These are phyloP conservation scores for Trypanosoma rangeli DNA, from an alignment of 208 protist species.

Conservation along the genomic window DNA sequence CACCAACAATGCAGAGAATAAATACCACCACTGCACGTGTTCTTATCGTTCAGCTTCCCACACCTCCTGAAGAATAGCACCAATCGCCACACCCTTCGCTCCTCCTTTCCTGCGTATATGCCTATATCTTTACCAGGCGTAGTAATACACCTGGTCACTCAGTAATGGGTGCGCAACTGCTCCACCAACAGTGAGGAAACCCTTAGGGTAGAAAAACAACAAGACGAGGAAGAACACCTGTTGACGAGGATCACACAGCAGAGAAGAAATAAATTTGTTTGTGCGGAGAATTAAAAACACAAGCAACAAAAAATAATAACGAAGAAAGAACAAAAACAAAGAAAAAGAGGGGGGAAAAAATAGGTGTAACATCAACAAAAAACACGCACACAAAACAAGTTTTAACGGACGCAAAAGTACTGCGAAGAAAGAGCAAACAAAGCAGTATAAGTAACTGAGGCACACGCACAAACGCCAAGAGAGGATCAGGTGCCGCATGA, in stretches of 20 bases:
- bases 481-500: not conserved
- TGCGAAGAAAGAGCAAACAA: not conserved
- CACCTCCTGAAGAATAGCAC: not conserved
- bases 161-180: not conserved
- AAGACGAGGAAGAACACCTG: not conserved
- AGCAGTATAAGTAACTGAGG: not conserved
- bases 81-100: not conserved
- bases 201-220: not conserved
- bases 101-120: not conserved
- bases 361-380: not conserved
- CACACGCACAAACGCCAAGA: not conserved
- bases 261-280: not conserved
- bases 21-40: not conserved
- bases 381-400: no score
- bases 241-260: not conserved
- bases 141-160: not conserved
- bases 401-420: no score
- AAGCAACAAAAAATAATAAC: not conserved
- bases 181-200: not conserved
- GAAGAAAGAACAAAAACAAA: not conserved
- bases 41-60: not conserved
- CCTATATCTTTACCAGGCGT: not conserved
- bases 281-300: not conserved
- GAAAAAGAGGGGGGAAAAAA: constrained; percentile 17
- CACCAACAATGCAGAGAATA: not conserved